phyloP scores from a whole-genome alignment of 257 asterid species.

The Fraxinus americana region DNA sequence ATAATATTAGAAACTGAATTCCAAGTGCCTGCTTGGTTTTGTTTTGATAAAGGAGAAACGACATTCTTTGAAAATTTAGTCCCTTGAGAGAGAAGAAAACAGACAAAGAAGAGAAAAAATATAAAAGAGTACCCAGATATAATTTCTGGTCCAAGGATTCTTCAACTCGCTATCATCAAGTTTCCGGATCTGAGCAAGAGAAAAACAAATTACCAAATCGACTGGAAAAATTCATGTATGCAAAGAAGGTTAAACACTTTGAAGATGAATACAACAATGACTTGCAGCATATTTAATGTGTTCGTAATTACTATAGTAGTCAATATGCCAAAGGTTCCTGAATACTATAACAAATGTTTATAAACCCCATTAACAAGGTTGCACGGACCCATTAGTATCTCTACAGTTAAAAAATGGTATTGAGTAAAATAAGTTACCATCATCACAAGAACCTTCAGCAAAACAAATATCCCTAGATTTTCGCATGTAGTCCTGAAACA shows the following conservation, averaged over 20 bases:
- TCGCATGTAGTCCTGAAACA: too few species aligned
- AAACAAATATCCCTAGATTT: too few species aligned
- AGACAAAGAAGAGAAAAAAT: too few species aligned
- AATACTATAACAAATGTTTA: conserved; percentile 6
- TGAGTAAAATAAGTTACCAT: too few species aligned
- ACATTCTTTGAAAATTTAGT: too few species aligned
- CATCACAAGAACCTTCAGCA: too few species aligned
- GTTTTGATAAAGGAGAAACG: too few species aligned
- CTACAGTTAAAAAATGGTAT: too few species aligned
- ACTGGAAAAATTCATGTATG: conserved; percentile 4
- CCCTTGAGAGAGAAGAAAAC: too few species aligned
- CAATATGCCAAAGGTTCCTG: conserved; percentile 96
- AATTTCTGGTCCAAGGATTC: conserved; percentile 95
- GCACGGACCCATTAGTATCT: too few species aligned
- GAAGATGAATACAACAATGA: conserved; percentile 11
- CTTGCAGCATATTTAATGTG: conserved; percentile 99
- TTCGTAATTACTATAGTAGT: conserved; percentile 82
- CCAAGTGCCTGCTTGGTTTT: too few species aligned
- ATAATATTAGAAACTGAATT: background rate
- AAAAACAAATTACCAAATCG: conserved; percentile 24
- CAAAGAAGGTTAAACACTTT: background rate
- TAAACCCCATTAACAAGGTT: background rate
- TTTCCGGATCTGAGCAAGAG: conserved; percentile 69
- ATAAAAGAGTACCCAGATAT: conserved; percentile 61
- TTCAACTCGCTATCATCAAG: conserved; percentile 92